phyloP scores from a whole-genome alignment of 495 filamentous ascomycete genomes.

The Daldinia loculata region DNA sequence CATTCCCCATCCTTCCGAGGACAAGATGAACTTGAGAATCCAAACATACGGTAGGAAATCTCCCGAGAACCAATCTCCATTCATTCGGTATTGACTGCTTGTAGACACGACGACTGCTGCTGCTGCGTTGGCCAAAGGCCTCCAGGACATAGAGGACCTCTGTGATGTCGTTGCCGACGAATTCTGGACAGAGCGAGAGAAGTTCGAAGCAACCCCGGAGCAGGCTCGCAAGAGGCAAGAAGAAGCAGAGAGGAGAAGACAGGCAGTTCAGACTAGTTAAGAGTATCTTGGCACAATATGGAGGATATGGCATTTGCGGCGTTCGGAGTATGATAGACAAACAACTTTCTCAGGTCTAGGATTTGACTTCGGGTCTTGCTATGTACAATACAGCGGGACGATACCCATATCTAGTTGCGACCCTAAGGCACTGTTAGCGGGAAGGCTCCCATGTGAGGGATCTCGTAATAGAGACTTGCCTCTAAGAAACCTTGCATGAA shows the following conservation, averaged over 20 bases:
- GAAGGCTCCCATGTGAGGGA: not conserved
- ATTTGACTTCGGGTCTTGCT: conserved; percentile 48
- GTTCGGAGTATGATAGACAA: conserved; percentile 45
- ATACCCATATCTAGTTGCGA: conserved; percentile 56
- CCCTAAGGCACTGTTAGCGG: conserved; percentile 51
- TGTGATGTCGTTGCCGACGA: conserved; percentile 92
- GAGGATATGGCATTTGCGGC: conserved; percentile 41
- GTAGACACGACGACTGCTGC: conserved; percentile 80
- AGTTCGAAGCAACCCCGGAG: conserved; percentile 60
- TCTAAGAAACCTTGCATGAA: conserved; percentile 96
- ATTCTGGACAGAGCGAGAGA: conserved; percentile 72
- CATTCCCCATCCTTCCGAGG: conserved; percentile 94
- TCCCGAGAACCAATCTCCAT: not conserved
- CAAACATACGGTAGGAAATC: conserved; percentile 84
- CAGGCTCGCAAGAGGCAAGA: conserved; percentile 28
- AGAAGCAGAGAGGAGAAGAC: conserved; percentile 17
- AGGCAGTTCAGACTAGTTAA: not conserved
- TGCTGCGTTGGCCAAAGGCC: conserved; percentile 87
- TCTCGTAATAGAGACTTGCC: conserved; percentile 54
- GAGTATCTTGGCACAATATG: conserved; percentile 14
- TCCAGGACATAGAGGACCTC: conserved; percentile 85
- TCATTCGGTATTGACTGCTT: conserved; percentile 10
- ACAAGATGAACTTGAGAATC: conserved; percentile 95
- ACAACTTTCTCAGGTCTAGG: conserved; percentile 29
- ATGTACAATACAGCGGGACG: conserved; percentile 42